Evolutionary conservation across 2,329 filamentous ascomycete species (phyloP).

Genomic region (Gnomoniopsis smithogilvyi): DNA sequence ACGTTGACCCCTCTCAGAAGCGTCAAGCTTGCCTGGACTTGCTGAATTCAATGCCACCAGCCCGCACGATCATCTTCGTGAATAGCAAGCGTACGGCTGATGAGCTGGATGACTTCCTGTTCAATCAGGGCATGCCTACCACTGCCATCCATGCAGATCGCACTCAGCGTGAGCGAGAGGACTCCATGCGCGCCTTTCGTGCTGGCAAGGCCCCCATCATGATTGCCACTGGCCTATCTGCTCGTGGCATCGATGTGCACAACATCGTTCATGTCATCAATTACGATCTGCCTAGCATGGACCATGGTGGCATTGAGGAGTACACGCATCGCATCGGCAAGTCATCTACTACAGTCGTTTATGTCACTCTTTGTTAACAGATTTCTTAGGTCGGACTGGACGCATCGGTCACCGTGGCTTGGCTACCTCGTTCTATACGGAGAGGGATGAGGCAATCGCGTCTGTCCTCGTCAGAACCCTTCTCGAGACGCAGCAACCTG

Average conservation of each 20-base stretch:
- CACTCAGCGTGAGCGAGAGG: constrained; percentile 87
- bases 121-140: constrained; percentile 72
- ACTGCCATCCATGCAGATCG: constrained; percentile 88
- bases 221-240: constrained; percentile 80
- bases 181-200: constrained; percentile 83
- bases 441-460: constrained; percentile 70
- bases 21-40: constrained; percentile 68
- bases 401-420: constrained; percentile 85
- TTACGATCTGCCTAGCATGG: constrained; percentile 73
- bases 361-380: neutral
- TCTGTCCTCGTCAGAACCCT: constrained; percentile 76
- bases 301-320: constrained; percentile 85
- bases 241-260: constrained; percentile 83
- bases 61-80: constrained; percentile 85
- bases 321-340: constrained; percentile 92
- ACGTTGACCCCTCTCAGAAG: constrained; percentile 64
- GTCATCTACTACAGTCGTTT: constrained; percentile 20
- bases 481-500: constrained; percentile 70
- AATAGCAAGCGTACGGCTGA: constrained; percentile 79
- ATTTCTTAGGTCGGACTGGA: constrained; percentile 75
- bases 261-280: constrained; percentile 93
- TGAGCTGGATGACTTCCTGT: constrained; percentile 82
- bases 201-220: constrained; percentile 72
- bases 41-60: constrained; percentile 65
- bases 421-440: constrained; percentile 86